Base-by-base conservation (phyloP, 768 basidiomycete genomes). In the Terana coerulea region DNA sequence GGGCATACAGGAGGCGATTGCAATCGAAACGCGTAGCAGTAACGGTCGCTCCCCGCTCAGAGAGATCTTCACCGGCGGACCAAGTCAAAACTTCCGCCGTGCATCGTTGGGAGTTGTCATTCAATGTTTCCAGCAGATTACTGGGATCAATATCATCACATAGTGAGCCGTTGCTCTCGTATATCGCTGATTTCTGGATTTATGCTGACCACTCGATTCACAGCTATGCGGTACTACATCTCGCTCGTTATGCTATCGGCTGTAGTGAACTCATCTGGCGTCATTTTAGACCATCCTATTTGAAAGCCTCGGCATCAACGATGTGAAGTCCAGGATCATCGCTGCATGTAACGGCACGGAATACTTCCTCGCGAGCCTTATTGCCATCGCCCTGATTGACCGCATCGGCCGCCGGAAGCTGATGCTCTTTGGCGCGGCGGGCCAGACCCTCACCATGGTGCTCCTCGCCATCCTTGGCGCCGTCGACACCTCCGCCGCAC, bases 331-430 rank as follows among this genome's bases (percentile, higher is more conserved):
- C 1, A 75, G 81, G 36, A 77, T 85, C 46, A 77, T 83, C 52
- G 77, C 81, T 15, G 81, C 84, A 41, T 81, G 79, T 49, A 86
- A 85, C 56, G 82, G 81, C 56, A 83, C 86, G 36, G 83, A 88
- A 71, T 83, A 86, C 57, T 81, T 83, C 58, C 73, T 86, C 50
- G 83, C 84, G 49, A 88, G 86, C 29, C 74, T 88, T 26, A 67
- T 86, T 52, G 86, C 85, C 15, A 85, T 91, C 62, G 76, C 73
- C 61, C 73, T 85, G 55, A 83, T 90, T 53, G 88, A 91, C 59
- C 76, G 78, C 24, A 75, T 87, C 56, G 88, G 88, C 46, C 79
- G 88, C 52, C 79, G 88, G 48, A 78, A 78, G 51, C 72, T 90
- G 34, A 84, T 90, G 72, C 70, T 90, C 56, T 81, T 80, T 57